Percentiles rank a stretch among this genome's conserved stretches.
Conservation (phyloP, 371 early-diverging fungal genomes). For the Funneliformis caledonium region DNA sequence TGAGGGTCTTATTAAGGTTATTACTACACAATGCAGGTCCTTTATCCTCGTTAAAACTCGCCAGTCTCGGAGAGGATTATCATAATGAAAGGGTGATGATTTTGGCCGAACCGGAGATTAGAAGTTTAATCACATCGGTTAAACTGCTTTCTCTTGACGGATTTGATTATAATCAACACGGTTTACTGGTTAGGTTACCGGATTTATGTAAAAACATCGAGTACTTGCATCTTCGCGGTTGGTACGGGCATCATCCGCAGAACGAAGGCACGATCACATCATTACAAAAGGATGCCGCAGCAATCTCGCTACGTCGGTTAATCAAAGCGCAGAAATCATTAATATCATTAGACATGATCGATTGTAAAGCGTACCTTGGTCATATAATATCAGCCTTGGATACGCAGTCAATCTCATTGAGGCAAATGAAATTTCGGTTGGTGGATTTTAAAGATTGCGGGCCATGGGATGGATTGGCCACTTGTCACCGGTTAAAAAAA, state of each 20-base stretch:
- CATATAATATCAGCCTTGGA: conserved; percentile 23
- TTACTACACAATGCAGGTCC: conserved; percentile 24
- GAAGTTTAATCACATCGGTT: not conserved
- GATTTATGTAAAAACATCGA: conserved; percentile 22
- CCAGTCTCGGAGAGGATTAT: conserved; percentile 9
- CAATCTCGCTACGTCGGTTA: conserved; percentile 12
- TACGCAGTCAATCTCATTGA: conserved; percentile 10
- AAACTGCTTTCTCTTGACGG: conserved; percentile 13
- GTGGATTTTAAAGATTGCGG: conserved; percentile 26
- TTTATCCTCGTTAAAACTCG: conserved; percentile 2
- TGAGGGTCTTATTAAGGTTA: conserved; percentile 24
- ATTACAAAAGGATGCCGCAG: not conserved
- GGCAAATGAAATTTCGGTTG: not conserved
- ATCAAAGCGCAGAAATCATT: conserved; percentile 26
- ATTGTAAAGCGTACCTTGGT: conserved; percentile 22
- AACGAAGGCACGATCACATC: not conserved
- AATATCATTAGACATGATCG: conserved; percentile 12
- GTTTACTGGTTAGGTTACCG: conserved; percentile 14
- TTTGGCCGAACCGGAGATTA: conserved; percentile 2
- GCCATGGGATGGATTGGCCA: conserved; percentile 9
- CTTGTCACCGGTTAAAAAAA: not conserved
- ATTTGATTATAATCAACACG: conserved; percentile 9
- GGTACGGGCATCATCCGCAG: not conserved
- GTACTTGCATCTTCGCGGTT: conserved; percentile 7
- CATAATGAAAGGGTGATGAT: conserved; percentile 8